These are phyloP conservation scores for Hyaloperonospora arabidopsidis DNA, from an alignment of 352 stramenopile genomes.

Conservation along the genomic window DNA sequence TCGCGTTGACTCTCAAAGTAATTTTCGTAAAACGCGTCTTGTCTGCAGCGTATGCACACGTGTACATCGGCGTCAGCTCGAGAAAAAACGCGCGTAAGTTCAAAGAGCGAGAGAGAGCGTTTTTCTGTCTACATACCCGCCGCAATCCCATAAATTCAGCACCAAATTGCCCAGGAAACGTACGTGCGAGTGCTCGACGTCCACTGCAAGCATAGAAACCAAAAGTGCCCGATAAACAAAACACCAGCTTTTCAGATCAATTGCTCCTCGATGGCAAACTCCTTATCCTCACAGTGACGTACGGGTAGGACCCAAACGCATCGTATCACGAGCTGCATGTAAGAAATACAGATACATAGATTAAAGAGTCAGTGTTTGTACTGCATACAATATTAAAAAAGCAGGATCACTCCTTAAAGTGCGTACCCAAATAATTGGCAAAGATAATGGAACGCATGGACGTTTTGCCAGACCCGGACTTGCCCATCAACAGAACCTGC, in stretches of 20 bases:
- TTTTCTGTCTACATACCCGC: conserved; percentile 54
- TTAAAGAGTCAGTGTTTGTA: no score
- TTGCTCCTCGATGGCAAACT: neutral
- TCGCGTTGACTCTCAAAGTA: conserved; percentile 99
- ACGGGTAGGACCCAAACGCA: conserved; percentile 92
- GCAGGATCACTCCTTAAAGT: no score
- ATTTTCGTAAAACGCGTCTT: conserved; percentile 98
- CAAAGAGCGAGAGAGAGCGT: neutral
- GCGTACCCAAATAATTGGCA: conserved; percentile 95
- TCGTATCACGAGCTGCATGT: conserved; percentile 90
- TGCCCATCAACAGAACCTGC: conserved; percentile 94
- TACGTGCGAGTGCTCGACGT: conserved; percentile 89
- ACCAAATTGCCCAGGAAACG: conserved; percentile 97
- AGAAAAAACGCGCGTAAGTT: neutral
- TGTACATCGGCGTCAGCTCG: neutral
- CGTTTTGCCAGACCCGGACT: conserved; percentile 95
- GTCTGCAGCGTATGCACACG: conserved; percentile 37
- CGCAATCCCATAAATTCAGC: conserved; percentile 99
- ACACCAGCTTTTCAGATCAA: no score
- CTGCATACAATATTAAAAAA: no score
- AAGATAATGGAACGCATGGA: conserved; percentile 99
- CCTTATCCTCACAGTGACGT: conserved; percentile 7
- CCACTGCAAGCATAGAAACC: conserved; percentile 39
- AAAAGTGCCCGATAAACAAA: no score
- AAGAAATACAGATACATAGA: neutral